Evolutionary conservation across 495 filamentous ascomycete genomes (phyloP), one percentile per base, ranked within the genome.

Genomic region (Penicillium arizonense): DNA sequence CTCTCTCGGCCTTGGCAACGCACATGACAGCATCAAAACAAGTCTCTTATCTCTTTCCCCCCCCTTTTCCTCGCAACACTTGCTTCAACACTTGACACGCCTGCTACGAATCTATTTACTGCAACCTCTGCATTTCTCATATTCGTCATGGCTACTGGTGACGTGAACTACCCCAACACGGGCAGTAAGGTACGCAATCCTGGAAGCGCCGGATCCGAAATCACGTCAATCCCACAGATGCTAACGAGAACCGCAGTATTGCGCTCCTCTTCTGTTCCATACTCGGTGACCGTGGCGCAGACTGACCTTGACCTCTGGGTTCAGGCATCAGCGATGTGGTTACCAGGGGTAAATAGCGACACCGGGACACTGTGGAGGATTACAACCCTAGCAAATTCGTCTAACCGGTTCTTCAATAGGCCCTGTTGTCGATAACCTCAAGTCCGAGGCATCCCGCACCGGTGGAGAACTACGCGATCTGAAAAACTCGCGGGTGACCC

Each of bases 361-460:
- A 30, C 39, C 38, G 36, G 44, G 44, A 23, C 13, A 23, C 1
- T 21, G 6, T 47, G 33, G n/a, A 48, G 40, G 5, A 9, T 30
- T 5, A 30, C 9, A 8, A 30, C 28, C 28, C 11, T 8, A 63
- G 44, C 47, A 63, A 20, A 62, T 64, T 55, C 62, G 61, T 55
- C 67, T 76, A 55, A 81, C 66, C 41, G 13, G 38, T 37, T 14
- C 41, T 33, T 39, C 46, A 16, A 60, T 39, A 91, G 90, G 87
- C 50, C 87, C 90, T 30, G 75, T 94, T 44, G 88, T 87, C 50
- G 82, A 91, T 69, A 88, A 83, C 59, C 80, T 90, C 68, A 88
- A 87, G 70, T 78, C 86, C 56, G 82, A 95, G 68, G 73, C 74
- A 43, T 79, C 81, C 54, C 88, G 87, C 74, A 90, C 90, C 44